Evolutionary conservation across 768 basidiomycete genomes (phyloP), one percentile per base, ranked within the genome.

Genomic region (Arthromyces matolae): DNA sequence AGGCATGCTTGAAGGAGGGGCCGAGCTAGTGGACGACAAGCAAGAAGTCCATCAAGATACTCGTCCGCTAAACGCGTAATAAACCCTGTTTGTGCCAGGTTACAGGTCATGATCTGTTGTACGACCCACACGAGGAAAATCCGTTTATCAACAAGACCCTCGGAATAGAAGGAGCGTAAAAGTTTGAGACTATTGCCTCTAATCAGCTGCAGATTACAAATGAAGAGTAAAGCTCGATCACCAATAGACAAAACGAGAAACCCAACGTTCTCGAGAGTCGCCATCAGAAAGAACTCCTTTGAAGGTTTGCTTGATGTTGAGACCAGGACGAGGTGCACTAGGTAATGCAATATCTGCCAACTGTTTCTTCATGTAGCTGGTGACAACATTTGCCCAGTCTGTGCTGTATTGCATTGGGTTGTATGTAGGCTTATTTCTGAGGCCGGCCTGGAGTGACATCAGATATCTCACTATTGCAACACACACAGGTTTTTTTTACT

Each of bases 231-330:
- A 48, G 8, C 27, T 12, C 71, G 32, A n/a, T n/a, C 53, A 89
- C 90, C 86, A 82, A 63, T 91, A 93, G 8, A 76, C 73, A 54
- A 91, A 93, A 24, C 85, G 82, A 4, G 81, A 82, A 51, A 86
- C 75, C 90, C 90, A 93, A 49, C 75, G 75, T 46, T 86, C 82
- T 24, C 89, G 77, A 12, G 79, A 71, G 19, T 89, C 85, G 0
- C 68, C 56, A 39, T 93, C 91, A 3, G 83, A 76, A 12, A 93
- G 70, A 4, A 91, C 82, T 3, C 87, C 84, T 60, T 89, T 91
- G 65, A 93, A 93, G 0, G 83, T 84, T 50, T 85, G 84, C 57
- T 90, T 92, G 59, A 92, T 87, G 55, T 87, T 89, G 42, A 89
- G 64, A 7, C 84, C 85, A 9, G 77, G 78, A 29, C 89, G 77